Percentiles rank a stretch among this genome's conserved stretches.
Evolutionary conservation across 768 basidiomycete genomes (phyloP).

Genomic region (Psilocybe tampanensis): DNA sequence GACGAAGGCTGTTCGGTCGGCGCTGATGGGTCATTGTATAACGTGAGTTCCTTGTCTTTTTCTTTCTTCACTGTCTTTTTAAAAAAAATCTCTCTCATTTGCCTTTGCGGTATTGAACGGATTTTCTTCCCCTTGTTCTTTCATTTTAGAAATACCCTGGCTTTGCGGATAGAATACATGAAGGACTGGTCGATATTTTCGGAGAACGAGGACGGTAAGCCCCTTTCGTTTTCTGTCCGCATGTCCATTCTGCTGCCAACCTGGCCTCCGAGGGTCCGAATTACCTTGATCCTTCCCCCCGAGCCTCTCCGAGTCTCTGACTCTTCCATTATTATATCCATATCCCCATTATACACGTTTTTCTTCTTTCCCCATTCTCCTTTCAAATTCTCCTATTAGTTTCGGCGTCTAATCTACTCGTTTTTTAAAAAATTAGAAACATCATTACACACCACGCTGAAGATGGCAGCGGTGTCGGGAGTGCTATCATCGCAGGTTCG

Average conservation of each 20-base stretch:
- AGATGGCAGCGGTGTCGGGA: conserved; percentile 93
- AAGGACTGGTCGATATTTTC: conserved; percentile 92
- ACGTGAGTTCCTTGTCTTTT: conserved; percentile 52
- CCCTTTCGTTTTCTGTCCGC: no score
- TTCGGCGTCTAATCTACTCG: no score
- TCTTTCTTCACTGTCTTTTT: neutral
- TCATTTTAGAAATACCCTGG: conserved; percentile 90
- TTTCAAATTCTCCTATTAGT: no score
- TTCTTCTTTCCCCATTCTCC: neutral
- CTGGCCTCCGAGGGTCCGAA: neutral
- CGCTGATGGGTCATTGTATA: conserved; percentile 95
- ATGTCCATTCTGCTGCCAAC: no score
- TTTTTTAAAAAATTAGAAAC: conserved; percentile 39
- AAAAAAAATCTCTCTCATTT: neutral
- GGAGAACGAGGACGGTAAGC: conserved; percentile 92
- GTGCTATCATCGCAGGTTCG: conserved; percentile 86
- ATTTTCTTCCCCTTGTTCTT: neutral
- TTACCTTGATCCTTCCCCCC: neutral
- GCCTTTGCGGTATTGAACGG: no score
- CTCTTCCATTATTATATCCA: no score
- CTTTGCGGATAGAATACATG: conserved; percentile 90
- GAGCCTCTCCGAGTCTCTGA: neutral
- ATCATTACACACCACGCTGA: conserved; percentile 85
- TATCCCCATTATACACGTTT: no score
- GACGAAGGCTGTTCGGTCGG: conserved; percentile 90